Base-by-base conservation (phyloP, 345 rosid species). In the Populus tremula region DNA sequence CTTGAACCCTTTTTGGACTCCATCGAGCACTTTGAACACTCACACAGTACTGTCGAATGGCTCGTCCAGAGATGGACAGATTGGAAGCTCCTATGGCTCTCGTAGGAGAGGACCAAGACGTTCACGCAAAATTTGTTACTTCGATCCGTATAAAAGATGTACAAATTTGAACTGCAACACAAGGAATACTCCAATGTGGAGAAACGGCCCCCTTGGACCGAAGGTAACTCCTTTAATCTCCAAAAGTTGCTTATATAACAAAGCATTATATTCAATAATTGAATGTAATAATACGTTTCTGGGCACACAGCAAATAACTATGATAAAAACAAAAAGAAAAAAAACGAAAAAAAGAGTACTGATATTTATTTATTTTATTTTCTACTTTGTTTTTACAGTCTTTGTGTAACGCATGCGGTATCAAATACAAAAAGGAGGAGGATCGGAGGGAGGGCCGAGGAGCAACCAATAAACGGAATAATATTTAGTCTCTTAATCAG, bases 131-230 rank as follows among this genome's bases (percentile, higher is more conserved):
- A 14, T 29, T n/a, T 2, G 14, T 20, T 39, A 27, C 56, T 8
- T n/a, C 29, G 72, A 69, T 38, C 53, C 50, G 7, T 9, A 69
- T 39, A 21, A 8, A 27, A 69, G 33, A 14, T 69, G 72, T 20
- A 41, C 14, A 6, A 41, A 69, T 38, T 43, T 43, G 8, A 10
- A 43, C 47, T 69, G 72, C 56, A 69, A 69, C 20, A 23, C 6
- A 8, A 69, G 43, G 45, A 4, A 41, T 5, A 69, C 72, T 21
- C 72, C 72, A 7, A 69, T 69, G 72, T 69, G 72, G 72, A 49
- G 72, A 49, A 69, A 21, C 21, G 72, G 72, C 13, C 72, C 72
- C 10, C 33, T 69, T 41, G 72, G 72, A 12, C 54, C 72, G 3
- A 69, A 69, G 72, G 72, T 69, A 39, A 20, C 38, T 31, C 29